These are phyloP conservation scores for Tolypocladium inflatum DNA, from an alignment of 2,329 filamentous ascomycete genomes.

Conservation along the genomic window DNA sequence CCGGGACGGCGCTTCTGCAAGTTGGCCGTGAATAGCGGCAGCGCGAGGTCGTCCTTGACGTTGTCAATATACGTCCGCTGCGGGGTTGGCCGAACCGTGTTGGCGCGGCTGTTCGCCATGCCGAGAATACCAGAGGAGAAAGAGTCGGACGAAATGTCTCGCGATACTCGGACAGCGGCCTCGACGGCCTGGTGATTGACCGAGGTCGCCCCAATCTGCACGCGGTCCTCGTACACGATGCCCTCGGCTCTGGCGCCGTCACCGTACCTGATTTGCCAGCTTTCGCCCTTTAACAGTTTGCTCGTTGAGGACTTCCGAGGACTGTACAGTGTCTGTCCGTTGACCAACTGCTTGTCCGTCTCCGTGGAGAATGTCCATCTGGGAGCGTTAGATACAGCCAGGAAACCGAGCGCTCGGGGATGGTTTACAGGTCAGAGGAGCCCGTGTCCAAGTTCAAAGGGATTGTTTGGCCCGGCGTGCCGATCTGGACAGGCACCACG, in stretches of 20 bases:
- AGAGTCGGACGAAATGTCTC: conserved; percentile 21
- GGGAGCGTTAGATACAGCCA: conserved; percentile 13
- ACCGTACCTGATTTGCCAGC: conserved; percentile 55
- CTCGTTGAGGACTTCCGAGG: conserved; percentile 32
- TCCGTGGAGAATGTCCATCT: conserved; percentile 61
- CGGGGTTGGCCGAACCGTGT: conserved; percentile 20
- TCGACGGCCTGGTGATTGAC: conserved; percentile 56
- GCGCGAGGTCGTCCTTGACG: conserved; percentile 15
- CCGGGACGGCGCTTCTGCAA: conserved; percentile 20
- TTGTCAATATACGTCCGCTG: conserved; percentile 27
- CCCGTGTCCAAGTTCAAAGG: conserved; percentile 62
- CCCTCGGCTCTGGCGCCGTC: conserved; percentile 55
- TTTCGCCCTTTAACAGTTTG: conserved; percentile 28
- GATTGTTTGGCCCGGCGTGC: conserved; percentile 44
- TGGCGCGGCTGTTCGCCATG: conserved; percentile 19
- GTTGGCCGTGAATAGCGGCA: conserved; percentile 27
- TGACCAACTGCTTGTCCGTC: conserved; percentile 34
- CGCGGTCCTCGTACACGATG: conserved; percentile 56
- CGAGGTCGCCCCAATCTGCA: conserved; percentile 49
- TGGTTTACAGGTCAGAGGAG: conserved; percentile 36
- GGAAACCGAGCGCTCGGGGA: not conserved
- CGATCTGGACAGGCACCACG: conserved; percentile 52
- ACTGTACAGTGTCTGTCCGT: conserved; percentile 48
- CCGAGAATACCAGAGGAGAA: conserved; percentile 27
- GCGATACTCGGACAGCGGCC: conserved; percentile 49